A percentile compares a stretch with the other conserved stretches of the same genome.
Evolutionary conservation across 2,329 filamentous ascomycete species (phyloP).

Genomic region (Colletotrichum caudatum): DNA sequence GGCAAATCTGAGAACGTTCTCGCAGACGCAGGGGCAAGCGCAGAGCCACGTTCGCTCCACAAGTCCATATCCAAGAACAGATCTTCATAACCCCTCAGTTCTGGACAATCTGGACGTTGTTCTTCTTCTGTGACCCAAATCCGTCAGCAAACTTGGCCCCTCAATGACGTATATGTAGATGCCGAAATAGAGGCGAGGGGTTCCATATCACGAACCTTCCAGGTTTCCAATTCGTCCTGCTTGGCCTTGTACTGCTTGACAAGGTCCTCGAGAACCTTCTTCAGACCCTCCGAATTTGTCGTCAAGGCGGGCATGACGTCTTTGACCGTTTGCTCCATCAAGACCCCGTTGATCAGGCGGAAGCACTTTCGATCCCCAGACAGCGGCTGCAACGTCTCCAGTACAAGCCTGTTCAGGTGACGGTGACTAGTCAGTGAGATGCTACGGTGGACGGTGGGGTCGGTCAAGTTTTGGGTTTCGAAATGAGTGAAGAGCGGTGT

Average conservation of each 20-base stretch:
- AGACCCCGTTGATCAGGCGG: constrained; percentile 96
- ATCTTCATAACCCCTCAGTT: constrained; percentile 62
- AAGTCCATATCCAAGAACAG: background rate
- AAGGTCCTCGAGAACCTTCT: constrained; percentile 92
- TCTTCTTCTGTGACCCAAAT: constrained; percentile 77
- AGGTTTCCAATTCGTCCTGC: constrained; percentile 95
- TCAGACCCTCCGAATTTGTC: constrained; percentile 93
- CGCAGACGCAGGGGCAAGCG: background rate
- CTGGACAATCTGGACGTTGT: constrained; percentile 88
- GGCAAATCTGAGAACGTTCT: background rate
- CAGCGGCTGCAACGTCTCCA: constrained; percentile 89
- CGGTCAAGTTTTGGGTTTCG: constrained; percentile 7
- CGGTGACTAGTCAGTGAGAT: background rate
- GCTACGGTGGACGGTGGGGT: constrained; percentile 23
- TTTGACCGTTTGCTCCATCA: constrained; percentile 93
- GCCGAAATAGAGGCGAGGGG: background rate
- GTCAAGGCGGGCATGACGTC: constrained; percentile 92
- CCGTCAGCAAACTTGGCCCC: constrained; percentile 6
- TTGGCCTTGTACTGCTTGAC: constrained; percentile 97
- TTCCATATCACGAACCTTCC: constrained; percentile 79
- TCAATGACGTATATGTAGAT: constrained; percentile 13
- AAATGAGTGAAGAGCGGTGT: constrained; percentile 34
- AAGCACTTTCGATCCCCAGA: constrained; percentile 93
- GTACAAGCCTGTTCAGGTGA: constrained; percentile 78
- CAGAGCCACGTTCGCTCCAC: background rate